Conservation (phyloP, 2,329 filamentous ascomycete species). For the Didymella pomorum region DNA sequence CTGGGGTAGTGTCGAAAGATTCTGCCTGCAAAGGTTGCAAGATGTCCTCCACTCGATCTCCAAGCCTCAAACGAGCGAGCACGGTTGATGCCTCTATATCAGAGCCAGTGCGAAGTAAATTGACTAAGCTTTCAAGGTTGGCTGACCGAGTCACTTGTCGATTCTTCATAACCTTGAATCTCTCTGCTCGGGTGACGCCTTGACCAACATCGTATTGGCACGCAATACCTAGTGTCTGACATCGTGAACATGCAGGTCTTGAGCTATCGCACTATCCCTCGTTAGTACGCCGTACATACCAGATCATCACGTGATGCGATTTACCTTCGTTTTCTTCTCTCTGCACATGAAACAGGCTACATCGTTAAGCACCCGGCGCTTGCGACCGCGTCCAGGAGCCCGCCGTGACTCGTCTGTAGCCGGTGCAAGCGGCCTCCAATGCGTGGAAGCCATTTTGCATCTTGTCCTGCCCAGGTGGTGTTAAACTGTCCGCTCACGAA, state of each 20-base stretch:
- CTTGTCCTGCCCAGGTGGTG: not conserved
- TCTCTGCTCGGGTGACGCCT: not conserved
- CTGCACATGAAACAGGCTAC: not conserved
- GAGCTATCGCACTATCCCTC: not conserved
- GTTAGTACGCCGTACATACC: not conserved
- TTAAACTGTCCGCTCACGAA: not conserved
- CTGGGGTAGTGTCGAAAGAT: not conserved
- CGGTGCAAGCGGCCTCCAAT: not conserved
- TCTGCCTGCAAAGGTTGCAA: not conserved
- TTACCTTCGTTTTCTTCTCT: slow-evolving; percentile 1
- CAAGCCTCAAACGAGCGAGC: slow-evolving; percentile 5
- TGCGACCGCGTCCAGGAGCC: not conserved
- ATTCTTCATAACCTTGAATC: not conserved
- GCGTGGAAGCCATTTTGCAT: not conserved
- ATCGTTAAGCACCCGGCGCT: not conserved
- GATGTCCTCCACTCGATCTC: not conserved
- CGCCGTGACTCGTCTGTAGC: not conserved
- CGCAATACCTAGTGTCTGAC: not conserved
- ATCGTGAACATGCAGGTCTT: not conserved
- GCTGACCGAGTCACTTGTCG: not conserved
- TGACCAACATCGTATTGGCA: slow-evolving; percentile 1
- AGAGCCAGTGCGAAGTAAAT: not conserved
- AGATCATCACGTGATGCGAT: not conserved
- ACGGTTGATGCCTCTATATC: not conserved
- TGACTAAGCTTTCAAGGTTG: not conserved